phyloP scores from a whole-genome alignment of 2,329 filamentous ascomycete species.

The Septoria linicola region DNA sequence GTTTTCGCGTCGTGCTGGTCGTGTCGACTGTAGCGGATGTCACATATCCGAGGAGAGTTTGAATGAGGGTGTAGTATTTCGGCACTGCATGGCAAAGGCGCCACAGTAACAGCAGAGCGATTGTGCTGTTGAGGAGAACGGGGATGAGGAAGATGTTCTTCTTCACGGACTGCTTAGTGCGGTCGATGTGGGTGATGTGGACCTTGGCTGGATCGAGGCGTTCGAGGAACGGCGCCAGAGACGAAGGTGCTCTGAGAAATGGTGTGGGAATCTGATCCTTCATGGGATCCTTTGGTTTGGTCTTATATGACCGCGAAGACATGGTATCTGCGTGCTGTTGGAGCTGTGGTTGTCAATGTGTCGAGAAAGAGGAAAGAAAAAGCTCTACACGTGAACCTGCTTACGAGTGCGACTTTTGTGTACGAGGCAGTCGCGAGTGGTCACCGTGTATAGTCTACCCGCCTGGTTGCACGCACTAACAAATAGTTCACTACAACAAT shows the following conservation, averaged over 20 bases:
- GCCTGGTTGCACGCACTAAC: not conserved
- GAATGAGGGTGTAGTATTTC: constrained; percentile 68
- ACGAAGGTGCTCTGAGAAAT: constrained; percentile 65
- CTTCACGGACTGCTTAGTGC: constrained; percentile 68
- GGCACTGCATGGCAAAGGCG: constrained; percentile 68
- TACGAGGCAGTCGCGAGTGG: no score
- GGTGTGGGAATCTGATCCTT: constrained; percentile 45
- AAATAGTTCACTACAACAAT: not conserved
- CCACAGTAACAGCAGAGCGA: constrained; percentile 64
- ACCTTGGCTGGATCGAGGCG: constrained; percentile 67
- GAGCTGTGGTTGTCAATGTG: not conserved
- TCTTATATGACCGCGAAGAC: constrained; percentile 4
- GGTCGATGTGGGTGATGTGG: constrained; percentile 84
- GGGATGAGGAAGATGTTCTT: constrained; percentile 80
- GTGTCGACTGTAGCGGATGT: constrained; percentile 67
- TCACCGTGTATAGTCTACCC: no score
- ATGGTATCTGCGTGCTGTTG: constrained; percentile 3
- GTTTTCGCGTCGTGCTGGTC: constrained; percentile 54
- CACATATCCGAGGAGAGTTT: constrained; percentile 62
- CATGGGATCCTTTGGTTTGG: not conserved
- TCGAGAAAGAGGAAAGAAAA: not conserved
- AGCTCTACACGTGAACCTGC: not conserved
- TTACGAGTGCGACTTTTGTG: not conserved
- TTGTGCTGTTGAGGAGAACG: constrained; percentile 69
- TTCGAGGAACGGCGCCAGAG: constrained; percentile 64